Conservation (phyloP, 2,329 filamentous ascomycete species). For the Chlorencoelia australis region DNA sequence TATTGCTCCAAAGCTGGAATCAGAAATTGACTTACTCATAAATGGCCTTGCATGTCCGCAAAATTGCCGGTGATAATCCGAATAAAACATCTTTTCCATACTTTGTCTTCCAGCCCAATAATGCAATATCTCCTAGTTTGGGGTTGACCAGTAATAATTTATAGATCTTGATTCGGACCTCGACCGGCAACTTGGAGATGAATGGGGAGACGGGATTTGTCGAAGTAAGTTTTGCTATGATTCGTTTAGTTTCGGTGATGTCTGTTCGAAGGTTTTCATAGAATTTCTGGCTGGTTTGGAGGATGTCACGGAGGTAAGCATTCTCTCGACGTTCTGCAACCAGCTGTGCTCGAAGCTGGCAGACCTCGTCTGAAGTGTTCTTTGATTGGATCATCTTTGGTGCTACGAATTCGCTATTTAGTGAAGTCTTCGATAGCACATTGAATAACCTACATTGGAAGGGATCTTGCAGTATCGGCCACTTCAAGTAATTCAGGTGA, state of each 20-base stretch:
- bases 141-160: constrained; percentile 5
- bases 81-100: constrained; percentile 1
- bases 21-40: too few relatives aligned
- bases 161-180: constrained; percentile 8
- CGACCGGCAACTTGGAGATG: constrained; percentile 3
- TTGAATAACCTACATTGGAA: background rate
- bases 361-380: constrained; percentile 1
- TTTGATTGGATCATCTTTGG: background rate
- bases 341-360: constrained; percentile 3
- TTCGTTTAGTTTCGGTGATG: background rate
- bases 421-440: background rate
- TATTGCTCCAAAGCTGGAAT: too few relatives aligned
- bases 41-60: constrained; percentile 5
- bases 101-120: background rate
- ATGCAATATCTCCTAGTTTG: constrained; percentile 1
- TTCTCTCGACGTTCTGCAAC: background rate
- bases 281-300: too few relatives aligned
- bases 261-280: background rate
- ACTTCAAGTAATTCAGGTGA: background rate
- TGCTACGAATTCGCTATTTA: too few relatives aligned
- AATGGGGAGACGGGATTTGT: constrained; percentile 1
- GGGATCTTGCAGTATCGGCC: background rate
- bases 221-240: background rate
- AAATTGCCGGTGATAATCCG: constrained; percentile 2
- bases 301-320: background rate